Conservation (phyloP, 805 yeast species). For the Hanseniaspora clermontiae region DNA sequence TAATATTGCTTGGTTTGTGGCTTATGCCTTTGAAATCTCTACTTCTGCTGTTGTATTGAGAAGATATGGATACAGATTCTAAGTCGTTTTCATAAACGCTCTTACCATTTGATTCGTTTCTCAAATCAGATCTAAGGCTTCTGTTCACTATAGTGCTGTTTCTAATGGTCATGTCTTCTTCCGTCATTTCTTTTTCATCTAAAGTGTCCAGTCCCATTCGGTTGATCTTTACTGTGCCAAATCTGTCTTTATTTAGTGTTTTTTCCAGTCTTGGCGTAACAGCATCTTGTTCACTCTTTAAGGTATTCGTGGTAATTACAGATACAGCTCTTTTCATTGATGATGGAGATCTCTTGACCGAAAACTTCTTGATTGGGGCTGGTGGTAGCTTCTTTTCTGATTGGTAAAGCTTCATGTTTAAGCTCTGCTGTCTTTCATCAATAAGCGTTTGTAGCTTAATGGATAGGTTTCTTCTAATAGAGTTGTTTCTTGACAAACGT, state of each 20-base stretch:
- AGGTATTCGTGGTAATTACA: constrained; percentile 17
- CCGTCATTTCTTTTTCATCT: not conserved
- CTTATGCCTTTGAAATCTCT: constrained; percentile 2
- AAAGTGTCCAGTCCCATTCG: not conserved
- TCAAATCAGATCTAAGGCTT: not conserved
- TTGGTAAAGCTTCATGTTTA: not conserved
- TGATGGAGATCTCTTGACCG: constrained; percentile 27
- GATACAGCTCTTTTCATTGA: constrained; percentile 30
- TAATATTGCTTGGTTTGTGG: constrained; percentile 11
- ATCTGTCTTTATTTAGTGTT: not conserved
- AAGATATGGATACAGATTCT: not conserved
- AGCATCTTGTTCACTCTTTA: not conserved
- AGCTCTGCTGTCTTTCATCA: not conserved
- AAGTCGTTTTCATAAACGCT: constrained; percentile 12
- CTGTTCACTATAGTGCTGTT: constrained; percentile 8
- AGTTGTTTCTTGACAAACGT: not conserved
- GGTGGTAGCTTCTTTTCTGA: constrained; percentile 20
- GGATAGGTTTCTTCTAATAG: constrained; percentile 7
- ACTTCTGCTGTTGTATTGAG: not conserved
- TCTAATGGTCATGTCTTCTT: constrained; percentile 3
- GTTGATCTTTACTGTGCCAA: constrained; percentile 4
- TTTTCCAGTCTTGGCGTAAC: not conserved
- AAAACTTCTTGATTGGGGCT: constrained; percentile 18
- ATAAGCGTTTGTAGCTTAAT: not conserved
- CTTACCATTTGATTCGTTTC: not conserved